These are phyloP conservation scores for Pseudozyma sp. DNA, from an alignment of 1,284 basidiomycete genomes.

Conservation along the genomic window DNA sequence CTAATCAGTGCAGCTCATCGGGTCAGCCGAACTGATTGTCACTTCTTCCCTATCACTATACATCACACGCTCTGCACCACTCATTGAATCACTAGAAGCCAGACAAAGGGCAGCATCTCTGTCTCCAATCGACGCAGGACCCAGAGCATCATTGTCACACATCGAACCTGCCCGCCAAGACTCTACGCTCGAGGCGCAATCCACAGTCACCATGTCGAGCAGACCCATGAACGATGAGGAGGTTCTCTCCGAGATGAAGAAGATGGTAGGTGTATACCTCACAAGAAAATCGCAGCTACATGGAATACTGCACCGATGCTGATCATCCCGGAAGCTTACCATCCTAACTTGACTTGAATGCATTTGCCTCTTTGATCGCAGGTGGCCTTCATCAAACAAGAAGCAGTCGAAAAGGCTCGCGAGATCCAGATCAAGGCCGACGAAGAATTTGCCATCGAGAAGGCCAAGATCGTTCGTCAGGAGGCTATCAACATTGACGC, in stretches of 20 bases:
- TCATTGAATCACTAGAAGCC: background rate
- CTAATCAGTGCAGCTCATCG: slow-evolving; percentile 2
- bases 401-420: slow-evolving; percentile 67
- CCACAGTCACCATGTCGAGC: slow-evolving; percentile 58
- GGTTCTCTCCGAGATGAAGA: slow-evolving; percentile 96
- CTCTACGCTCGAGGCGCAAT: background rate
- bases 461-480: slow-evolving; percentile 67
- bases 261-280: slow-evolving; percentile 77
- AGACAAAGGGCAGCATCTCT: background rate
- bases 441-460: slow-evolving; percentile 68
- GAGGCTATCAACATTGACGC: slow-evolving; percentile 65
- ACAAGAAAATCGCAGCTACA: too few relatives aligned
- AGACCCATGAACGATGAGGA: slow-evolving; percentile 91
- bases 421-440: slow-evolving; percentile 69
- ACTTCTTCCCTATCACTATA: background rate
- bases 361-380: slow-evolving; percentile 1
- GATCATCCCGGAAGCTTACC: too few relatives aligned
- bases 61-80: background rate
- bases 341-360: background rate
- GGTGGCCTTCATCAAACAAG: slow-evolving; percentile 69
- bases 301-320: too few relatives aligned
- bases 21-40: background rate
- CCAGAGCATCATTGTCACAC: too few relatives aligned
- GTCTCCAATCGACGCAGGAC: background rate
- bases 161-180: too few relatives aligned